phyloP scores from a whole-genome alignment of 805 yeast genomes.

The Metschnikowia koreensis region DNA sequence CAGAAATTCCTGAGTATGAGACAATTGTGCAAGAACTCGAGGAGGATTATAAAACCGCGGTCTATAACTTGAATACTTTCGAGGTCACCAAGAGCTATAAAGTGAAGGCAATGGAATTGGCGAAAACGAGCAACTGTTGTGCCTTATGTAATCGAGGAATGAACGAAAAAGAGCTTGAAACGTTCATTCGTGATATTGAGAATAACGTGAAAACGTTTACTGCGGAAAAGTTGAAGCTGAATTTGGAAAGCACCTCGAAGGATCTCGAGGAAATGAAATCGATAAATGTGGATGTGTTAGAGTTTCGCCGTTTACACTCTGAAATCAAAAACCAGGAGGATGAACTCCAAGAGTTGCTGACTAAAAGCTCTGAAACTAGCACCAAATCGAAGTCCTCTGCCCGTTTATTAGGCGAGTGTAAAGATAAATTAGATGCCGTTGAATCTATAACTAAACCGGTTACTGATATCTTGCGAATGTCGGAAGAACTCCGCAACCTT shows the following conservation, averaged over 20 bases:
- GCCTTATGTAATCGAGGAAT: slow-evolving; percentile 71
- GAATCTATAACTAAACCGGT: slow-evolving; percentile 26
- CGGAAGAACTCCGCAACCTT: slow-evolving; percentile 27
- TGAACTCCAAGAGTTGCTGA: not conserved
- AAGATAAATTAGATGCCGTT: slow-evolving; percentile 12
- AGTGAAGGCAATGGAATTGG: slow-evolving; percentile 62
- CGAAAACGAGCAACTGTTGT: slow-evolving; percentile 59
- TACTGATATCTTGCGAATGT: slow-evolving; percentile 33
- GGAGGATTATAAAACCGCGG: slow-evolving; percentile 55
- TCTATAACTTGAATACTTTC: slow-evolving; percentile 64
- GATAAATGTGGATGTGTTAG: slow-evolving; percentile 28
- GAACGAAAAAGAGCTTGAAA: slow-evolving; percentile 35
- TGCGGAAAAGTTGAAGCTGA: slow-evolving; percentile 27
- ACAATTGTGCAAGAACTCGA: slow-evolving; percentile 54
- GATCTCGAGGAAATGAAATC: slow-evolving; percentile 33
- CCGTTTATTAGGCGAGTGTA: not conserved
- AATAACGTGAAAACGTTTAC: slow-evolving; percentile 29
- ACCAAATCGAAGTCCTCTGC: not conserved
- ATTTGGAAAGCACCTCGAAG: slow-evolving; percentile 28
- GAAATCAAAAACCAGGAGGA: not conserved
- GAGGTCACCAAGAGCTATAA: slow-evolving; percentile 72
- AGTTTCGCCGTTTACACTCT: slow-evolving; percentile 22
- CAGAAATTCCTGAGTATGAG: slow-evolving; percentile 51
- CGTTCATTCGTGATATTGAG: slow-evolving; percentile 29
- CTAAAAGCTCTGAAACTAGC: slow-evolving; percentile 1